Evolutionary conservation across 495 filamentous ascomycete species (phyloP), one percentile per base, ranked within the genome.

Genomic region (Neurospora sp.): DNA sequence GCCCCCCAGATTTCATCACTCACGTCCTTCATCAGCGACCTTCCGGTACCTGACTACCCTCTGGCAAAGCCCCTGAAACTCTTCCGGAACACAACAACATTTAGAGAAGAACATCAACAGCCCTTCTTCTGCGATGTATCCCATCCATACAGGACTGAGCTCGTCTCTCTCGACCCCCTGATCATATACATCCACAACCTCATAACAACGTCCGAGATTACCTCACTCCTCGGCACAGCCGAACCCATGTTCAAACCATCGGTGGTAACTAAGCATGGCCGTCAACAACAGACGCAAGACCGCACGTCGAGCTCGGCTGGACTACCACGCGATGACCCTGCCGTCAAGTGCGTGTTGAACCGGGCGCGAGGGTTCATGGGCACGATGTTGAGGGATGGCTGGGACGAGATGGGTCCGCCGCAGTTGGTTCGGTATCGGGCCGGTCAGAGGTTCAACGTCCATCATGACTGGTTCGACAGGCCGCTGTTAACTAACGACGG

Each of bases 391-490:
- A 77, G 82, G 19, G 78, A 83, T 37, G 77, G 79, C 5, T 82
- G 81, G 76, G 82, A 86, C 74, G 83, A 85, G 72, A 84, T 86
- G 78, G 85, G 85, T 0, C 81, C 83, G 0, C 82, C 85, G 36
- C 85, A 87, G 75, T 77, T 87, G n/a, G 85, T 87, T 37, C 82
- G 82, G 15, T 87, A 87, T 74, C 78, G 78, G 1, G 72, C 79
- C 1, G 85, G 83, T 1, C 80, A 86, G 72, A 76, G 77, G 10
- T 86, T 86, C 79, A 84, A 86, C 72, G 73, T 79, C 6, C 85
- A 86, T 71, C 81, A 83, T 66, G 85, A 87, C 78, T 86, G 85
- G 85, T 86, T 80, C 73, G 73, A 79, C 62, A n/a, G 6, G 3
- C 78, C 79, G n/a, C 75, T 71, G 0, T 72, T 75, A 75, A 74